Percentiles rank a stretch among this genome's conserved stretches.
These are phyloP conservation scores for Solanum dulcamara DNA, from an alignment of 257 asterid species.

Conservation along the genomic window DNA sequence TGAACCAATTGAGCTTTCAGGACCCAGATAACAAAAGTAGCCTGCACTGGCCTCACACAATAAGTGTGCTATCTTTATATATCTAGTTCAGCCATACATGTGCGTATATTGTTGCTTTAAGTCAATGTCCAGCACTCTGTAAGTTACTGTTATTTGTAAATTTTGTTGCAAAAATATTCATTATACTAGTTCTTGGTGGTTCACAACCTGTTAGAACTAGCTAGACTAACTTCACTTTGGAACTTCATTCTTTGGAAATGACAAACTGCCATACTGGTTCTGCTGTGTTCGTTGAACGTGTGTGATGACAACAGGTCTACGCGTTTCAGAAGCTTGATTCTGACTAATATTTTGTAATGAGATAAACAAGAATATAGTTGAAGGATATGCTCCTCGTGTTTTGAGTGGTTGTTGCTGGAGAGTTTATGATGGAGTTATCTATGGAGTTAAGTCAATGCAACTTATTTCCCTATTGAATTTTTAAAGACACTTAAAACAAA, in stretches of 20 bases:
- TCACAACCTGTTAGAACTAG: background rate
- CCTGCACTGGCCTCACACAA: background rate
- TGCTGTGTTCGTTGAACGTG: background rate
- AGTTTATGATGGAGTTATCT: background rate
- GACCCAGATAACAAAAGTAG: slow-evolving; percentile 44
- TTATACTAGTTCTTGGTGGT: background rate
- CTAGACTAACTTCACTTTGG: background rate
- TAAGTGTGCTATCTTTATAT: background rate
- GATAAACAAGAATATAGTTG: background rate
- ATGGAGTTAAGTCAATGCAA: background rate
- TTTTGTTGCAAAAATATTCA: background rate
- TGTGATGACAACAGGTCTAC: background rate
- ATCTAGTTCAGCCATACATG: background rate
- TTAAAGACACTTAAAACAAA: background rate
- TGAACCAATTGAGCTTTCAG: slow-evolving; percentile 90
- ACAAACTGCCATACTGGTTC: background rate
- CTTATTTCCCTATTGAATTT: background rate
- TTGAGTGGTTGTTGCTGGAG: background rate
- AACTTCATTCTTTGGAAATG: background rate
- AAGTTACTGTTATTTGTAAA: background rate
- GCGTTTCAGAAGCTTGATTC: background rate
- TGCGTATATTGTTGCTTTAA: background rate
- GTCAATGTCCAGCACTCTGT: background rate
- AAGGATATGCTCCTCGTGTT: background rate
- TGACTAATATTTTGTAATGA: background rate